phyloP scores from a whole-genome alignment of 2,329 filamentous ascomycete species.

The Botrytis hyacinthi region DNA sequence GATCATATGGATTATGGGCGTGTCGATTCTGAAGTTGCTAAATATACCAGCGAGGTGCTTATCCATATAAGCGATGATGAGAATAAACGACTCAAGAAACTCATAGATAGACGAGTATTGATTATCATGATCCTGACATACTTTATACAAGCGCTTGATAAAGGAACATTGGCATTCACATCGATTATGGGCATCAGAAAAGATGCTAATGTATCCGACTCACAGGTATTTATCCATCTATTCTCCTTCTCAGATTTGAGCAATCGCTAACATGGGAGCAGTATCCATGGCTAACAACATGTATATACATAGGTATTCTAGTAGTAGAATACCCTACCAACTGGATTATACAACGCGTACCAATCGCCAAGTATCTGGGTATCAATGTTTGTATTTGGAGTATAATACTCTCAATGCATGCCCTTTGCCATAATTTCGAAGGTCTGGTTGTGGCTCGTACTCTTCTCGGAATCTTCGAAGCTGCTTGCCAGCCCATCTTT shows the following conservation, averaged over 20 bases:
- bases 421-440: slow-evolving; percentile 52
- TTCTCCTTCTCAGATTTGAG: slow-evolving; percentile 51
- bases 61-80: slow-evolving; percentile 60
- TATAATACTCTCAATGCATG: slow-evolving; percentile 11
- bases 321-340: slow-evolving; percentile 43
- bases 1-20: slow-evolving; percentile 56
- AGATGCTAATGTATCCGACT: slow-evolving; percentile 43
- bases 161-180: slow-evolving; percentile 35
- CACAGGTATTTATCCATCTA: slow-evolving; percentile 51
- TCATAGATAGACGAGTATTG: slow-evolving; percentile 68
- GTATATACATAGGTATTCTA: slow-evolving; percentile 33
- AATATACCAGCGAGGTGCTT: slow-evolving; percentile 58
- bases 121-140: slow-evolving; percentile 65
- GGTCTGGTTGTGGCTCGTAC: slow-evolving; percentile 63
- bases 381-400: slow-evolving; percentile 19
- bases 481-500: slow-evolving; percentile 66
- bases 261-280: slow-evolving; percentile 33
- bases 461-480: slow-evolving; percentile 66
- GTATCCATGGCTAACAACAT: slow-evolving; percentile 34
- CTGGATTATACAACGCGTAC: slow-evolving; percentile 35
- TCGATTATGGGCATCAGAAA: slow-evolving; percentile 35
- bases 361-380: slow-evolving; percentile 15
- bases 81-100: slow-evolving; percentile 57
- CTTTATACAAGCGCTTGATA: slow-evolving; percentile 43
- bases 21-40: slow-evolving; percentile 68